A percentile compares a stretch with the other conserved stretches of the same genome.
phyloP scores from a whole-genome alignment of 2,329 filamentous ascomycete genomes.

The Botrytis squamosa region DNA sequence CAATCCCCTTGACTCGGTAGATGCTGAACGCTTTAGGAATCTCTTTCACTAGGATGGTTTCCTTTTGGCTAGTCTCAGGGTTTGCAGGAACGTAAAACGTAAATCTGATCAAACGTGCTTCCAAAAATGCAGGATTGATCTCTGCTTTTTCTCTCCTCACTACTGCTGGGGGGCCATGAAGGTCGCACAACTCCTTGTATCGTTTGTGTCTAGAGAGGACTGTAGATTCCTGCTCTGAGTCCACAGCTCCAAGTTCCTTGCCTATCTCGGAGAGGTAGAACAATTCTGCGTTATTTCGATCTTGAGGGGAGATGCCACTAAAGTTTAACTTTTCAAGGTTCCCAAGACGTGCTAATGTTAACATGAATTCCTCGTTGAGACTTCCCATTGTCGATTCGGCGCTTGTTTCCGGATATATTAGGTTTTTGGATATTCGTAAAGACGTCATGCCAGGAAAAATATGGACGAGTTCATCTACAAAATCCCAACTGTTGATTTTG shows the following conservation, averaged over 20 bases:
- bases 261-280: constrained; percentile 89
- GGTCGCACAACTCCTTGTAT: constrained; percentile 69
- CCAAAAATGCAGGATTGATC: constrained; percentile 76
- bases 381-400: constrained; percentile 46
- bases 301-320: constrained; percentile 65
- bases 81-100: constrained; percentile 45
- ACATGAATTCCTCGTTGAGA: constrained; percentile 83
- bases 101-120: constrained; percentile 72
- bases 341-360: constrained; percentile 74
- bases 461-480: constrained; percentile 66
- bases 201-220: constrained; percentile 67
- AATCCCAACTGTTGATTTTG: constrained; percentile 64
- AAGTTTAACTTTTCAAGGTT: constrained; percentile 71
- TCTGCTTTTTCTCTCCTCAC: constrained; percentile 48
- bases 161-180: constrained; percentile 71
- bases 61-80: constrained; percentile 24
- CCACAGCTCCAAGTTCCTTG: constrained; percentile 65
- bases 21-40: constrained; percentile 78
- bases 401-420: constrained; percentile 60
- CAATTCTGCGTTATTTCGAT: constrained; percentile 84
- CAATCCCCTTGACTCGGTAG: constrained; percentile 77
- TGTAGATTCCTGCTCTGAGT: constrained; percentile 51
- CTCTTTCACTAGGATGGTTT: constrained; percentile 34
- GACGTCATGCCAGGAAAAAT: constrained; percentile 72
- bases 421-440: constrained; percentile 82